phyloP scores from a whole-genome alignment of 140 eudicot species.

The Cichorium intybus region DNA sequence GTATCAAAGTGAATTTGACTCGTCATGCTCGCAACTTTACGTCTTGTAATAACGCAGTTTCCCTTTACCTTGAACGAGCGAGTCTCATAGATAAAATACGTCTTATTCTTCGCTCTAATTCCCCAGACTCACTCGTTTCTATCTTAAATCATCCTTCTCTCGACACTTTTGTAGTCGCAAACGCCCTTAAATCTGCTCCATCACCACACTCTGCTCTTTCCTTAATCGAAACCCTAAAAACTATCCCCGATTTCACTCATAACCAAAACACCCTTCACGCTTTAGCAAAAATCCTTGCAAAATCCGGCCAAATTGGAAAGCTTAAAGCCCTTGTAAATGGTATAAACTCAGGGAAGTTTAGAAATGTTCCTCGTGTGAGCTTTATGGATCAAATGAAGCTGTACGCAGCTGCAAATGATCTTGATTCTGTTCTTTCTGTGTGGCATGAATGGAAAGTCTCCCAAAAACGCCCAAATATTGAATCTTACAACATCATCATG shows the following conservation, averaged over 20 bases:
- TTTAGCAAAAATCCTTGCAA: conserved; percentile 73
- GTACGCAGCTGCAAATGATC: conserved; percentile 69
- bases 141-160: conserved; percentile 53
- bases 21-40: conserved; percentile 36
- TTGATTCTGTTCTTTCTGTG: conserved; percentile 53
- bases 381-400: conserved; percentile 77
- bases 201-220: conserved; percentile 70
- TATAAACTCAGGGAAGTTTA: conserved; percentile 62
- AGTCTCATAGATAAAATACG: conserved; percentile 74
- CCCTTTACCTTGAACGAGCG: conserved; percentile 69
- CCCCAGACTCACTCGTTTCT: conserved; percentile 39
- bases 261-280: conserved; percentile 66
- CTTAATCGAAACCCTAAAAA: conserved; percentile 58
- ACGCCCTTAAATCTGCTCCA: conserved; percentile 76
- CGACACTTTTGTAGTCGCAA: conserved; percentile 86
- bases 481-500: conserved; percentile 76
- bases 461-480: conserved; percentile 52
- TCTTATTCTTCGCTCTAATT: conserved; percentile 43
- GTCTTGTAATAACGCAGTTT: conserved; percentile 41
- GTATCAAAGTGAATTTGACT: conserved; percentile 2
- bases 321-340: conserved; percentile 61
- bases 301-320: conserved; percentile 41
- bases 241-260: conserved; percentile 54
- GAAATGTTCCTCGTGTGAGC: conserved; percentile 51
- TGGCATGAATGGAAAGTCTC: conserved; percentile 70